Evolutionary conservation across 192 early-diverging fungal species (phyloP).

Genomic region (Spizellomyces punctatus): DNA sequence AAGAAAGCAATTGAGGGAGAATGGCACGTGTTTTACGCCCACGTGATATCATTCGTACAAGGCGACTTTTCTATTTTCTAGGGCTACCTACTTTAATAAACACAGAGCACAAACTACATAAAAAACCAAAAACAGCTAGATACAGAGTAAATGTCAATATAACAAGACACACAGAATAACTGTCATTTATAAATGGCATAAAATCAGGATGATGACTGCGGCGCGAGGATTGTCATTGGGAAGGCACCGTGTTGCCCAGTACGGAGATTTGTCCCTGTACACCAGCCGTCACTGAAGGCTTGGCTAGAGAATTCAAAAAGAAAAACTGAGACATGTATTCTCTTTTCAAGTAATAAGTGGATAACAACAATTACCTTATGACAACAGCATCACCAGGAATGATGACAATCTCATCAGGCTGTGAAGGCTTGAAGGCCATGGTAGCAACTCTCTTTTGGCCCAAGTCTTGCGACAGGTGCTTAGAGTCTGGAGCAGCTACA

Average conservation of each 20-base stretch:
- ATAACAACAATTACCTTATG: slow-evolving; percentile 15
- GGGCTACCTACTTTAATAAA: no score
- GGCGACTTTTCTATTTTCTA: no score
- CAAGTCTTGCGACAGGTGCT: background rate
- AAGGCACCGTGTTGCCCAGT: slow-evolving; percentile 24
- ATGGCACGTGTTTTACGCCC: no score
- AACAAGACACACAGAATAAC: no score
- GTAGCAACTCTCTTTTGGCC: background rate
- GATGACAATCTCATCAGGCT: slow-evolving; percentile 24
- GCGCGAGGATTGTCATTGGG: slow-evolving; percentile 7
- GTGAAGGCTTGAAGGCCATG: slow-evolving; percentile 13
- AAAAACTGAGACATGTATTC: background rate
- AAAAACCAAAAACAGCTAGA: no score
- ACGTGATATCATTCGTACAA: no score
- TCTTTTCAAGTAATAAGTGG: background rate
- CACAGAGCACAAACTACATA: no score
- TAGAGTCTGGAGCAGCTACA: background rate
- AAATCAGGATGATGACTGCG: no score
- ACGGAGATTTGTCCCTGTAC: slow-evolving; percentile 16
- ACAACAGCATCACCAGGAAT: slow-evolving; percentile 13
- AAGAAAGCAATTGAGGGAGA: no score
- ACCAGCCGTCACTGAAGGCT: slow-evolving; percentile 32
- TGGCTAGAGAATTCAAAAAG: slow-evolving; percentile 4
- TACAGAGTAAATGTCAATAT: no score
- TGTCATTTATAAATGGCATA: no score